A percentile compares a stretch with the other conserved stretches of the same genome.
phyloP scores from a whole-genome alignment of 2,329 filamentous ascomycete species.

The Ceratocystis variospora region DNA sequence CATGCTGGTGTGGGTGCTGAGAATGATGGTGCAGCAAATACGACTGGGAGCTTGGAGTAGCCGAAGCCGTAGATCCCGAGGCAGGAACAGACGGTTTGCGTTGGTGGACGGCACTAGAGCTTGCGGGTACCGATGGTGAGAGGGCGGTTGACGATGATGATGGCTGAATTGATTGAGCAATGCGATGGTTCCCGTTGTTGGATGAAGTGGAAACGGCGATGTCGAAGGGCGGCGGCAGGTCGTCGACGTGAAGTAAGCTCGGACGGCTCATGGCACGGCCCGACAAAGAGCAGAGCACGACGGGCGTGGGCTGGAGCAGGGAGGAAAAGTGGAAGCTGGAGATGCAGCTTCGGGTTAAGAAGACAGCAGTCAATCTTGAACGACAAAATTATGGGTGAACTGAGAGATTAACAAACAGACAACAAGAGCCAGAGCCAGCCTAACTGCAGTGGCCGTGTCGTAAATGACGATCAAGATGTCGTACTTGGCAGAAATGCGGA shows the following conservation, averaged over 20 bases:
- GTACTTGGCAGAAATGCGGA: not conserved
- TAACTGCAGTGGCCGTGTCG: not conserved
- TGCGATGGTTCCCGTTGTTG: not conserved
- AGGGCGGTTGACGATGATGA: conserved; percentile 1
- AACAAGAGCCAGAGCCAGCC: no score
- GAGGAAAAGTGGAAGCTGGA: not conserved
- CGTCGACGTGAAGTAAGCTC: conserved; percentile 10
- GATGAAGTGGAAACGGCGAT: conserved; percentile 1
- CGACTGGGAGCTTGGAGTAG: not conserved
- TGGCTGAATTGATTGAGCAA: not conserved
- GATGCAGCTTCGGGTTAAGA: no score
- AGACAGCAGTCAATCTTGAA: no score
- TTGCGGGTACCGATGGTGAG: not conserved
- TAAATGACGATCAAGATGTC: no score
- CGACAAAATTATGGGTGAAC: no score
- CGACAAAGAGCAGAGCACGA: not conserved
- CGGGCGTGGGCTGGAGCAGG: not conserved
- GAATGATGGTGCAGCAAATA: not conserved
- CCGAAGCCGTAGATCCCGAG: not conserved
- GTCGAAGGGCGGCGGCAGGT: conserved; percentile 18
- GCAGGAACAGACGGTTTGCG: not conserved
- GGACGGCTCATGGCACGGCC: conserved; percentile 11
- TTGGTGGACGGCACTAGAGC: not conserved
- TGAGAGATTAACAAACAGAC: no score
- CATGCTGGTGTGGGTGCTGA: conserved; percentile 3